phyloP scores from a whole-genome alignment of 805 yeast species.

The Barnettozyma botsteinii region DNA sequence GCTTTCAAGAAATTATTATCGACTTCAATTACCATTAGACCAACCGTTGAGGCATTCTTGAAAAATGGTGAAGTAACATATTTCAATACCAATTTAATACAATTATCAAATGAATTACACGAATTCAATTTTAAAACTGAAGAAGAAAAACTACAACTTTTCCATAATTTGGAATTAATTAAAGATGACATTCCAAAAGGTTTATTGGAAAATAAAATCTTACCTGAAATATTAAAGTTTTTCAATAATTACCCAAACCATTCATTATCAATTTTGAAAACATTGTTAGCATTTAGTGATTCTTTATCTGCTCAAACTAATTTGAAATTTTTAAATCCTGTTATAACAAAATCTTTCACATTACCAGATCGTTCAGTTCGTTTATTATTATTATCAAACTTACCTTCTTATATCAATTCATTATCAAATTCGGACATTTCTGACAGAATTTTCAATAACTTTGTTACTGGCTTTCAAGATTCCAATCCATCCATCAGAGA shows the following conservation, averaged over 20 bases:
- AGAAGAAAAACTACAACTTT: constrained; percentile 45
- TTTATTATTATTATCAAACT: constrained; percentile 56
- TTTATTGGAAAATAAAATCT: constrained; percentile 49
- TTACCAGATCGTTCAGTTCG: constrained; percentile 75
- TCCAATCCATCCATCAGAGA: constrained; percentile 76
- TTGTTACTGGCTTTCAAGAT: constrained; percentile 81
- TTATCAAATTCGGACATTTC: constrained; percentile 59
- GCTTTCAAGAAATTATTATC: constrained; percentile 37
- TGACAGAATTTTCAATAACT: constrained; percentile 58
- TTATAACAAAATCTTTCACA: constrained; percentile 56
- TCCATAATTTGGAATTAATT: constrained; percentile 32
- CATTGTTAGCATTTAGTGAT: constrained; percentile 28
- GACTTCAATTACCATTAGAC: constrained; percentile 33
- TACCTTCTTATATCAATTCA: constrained; percentile 48
- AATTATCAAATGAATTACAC: constrained; percentile 46
- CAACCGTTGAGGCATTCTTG: constrained; percentile 28
- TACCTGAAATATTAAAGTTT: constrained; percentile 63
- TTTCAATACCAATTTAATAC: constrained; percentile 42
- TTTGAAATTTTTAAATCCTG: constrained; percentile 45
- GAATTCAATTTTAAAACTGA: constrained; percentile 50
- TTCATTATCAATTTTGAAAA: constrained; percentile 24
- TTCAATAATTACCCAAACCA: constrained; percentile 28
- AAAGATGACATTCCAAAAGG: constrained; percentile 41
- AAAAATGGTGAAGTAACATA: constrained; percentile 22
- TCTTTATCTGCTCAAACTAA: constrained; percentile 33